A percentile compares a stretch with the other conserved stretches of the same genome.
phyloP scores from a whole-genome alignment of 257 asterid species.

The Voacanga thouarsii region DNA sequence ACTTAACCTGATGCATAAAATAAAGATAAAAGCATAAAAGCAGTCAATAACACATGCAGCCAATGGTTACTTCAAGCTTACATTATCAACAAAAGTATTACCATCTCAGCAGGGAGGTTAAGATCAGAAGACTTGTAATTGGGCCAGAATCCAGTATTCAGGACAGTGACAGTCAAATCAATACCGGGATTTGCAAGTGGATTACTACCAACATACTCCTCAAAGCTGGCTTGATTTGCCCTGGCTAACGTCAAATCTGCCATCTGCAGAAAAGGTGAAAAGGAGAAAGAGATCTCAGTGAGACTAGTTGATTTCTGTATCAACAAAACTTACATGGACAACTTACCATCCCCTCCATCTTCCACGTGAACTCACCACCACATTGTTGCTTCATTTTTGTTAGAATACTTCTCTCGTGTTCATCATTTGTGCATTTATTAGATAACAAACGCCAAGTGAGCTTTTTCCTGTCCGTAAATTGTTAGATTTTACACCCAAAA shows the following conservation, averaged over 20 bases:
- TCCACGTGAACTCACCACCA: constrained; percentile 93
- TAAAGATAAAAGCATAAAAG: constrained; percentile 5
- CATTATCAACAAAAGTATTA: constrained; percentile 12
- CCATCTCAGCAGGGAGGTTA: constrained; percentile 95
- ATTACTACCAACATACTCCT: constrained; percentile 71
- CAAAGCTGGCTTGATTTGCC: constrained; percentile 82
- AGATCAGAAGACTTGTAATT: constrained; percentile 95
- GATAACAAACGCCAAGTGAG: constrained; percentile 87
- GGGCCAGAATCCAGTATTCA: constrained; percentile 99
- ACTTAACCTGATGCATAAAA: constrained; percentile 57
- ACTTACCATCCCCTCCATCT: constrained; percentile 99
- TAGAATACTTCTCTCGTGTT: constrained; percentile 90
- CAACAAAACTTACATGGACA: constrained; percentile 6
- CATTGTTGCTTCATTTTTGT: constrained; percentile 98
- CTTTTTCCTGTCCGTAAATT: constrained; percentile 72
- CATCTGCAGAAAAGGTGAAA: constrained; percentile 43
- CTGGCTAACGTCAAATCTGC: constrained; percentile 90
- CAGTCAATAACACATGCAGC: constrained; percentile 1
- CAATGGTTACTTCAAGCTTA: background rate
- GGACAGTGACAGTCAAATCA: constrained; percentile 93
- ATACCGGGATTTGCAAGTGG: constrained; percentile 83
- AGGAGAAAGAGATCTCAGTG: constrained; percentile 1
- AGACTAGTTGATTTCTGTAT: background rate
- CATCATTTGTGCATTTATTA: constrained; percentile 98
- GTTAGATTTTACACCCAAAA: no score